Percentiles rank a stretch among this genome's conserved stretches.
phyloP scores from a whole-genome alignment of 2,329 filamentous ascomycete species.

The Fusarium succisae region DNA sequence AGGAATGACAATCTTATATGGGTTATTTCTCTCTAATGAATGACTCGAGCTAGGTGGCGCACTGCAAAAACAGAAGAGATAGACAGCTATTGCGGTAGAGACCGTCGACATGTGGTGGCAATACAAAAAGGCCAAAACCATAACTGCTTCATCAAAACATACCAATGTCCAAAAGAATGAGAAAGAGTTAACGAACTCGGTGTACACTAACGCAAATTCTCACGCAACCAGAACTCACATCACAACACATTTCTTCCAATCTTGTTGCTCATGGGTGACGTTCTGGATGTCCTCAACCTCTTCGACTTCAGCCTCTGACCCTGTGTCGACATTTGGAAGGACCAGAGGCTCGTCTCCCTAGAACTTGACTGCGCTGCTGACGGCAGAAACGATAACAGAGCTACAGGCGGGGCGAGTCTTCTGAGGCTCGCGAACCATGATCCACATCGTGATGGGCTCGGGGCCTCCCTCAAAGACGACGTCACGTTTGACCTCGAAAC shows the following conservation, averaged over 20 bases:
- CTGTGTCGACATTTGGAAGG: conserved; percentile 11
- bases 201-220: neutral
- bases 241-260: conserved; percentile 20
- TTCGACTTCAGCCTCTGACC: conserved; percentile 30
- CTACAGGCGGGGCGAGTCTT: conserved; percentile 42
- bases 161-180: conserved; percentile 8
- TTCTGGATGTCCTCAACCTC: conserved; percentile 2
- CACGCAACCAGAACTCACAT: conserved; percentile 23
- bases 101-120: conserved; percentile 18
- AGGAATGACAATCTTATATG: conserved; percentile 40
- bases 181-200: neutral
- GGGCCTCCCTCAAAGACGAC: conserved; percentile 69
- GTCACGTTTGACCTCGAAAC: conserved; percentile 72
- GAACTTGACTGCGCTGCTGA: conserved; percentile 37
- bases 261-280: neutral
- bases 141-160: neutral
- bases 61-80: conserved; percentile 19
- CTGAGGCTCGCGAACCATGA: conserved; percentile 83
- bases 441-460: conserved; percentile 72
- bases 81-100: conserved; percentile 31
- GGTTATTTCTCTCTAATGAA: conserved; percentile 37
- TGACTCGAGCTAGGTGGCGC: conserved; percentile 39
- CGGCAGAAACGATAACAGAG: conserved; percentile 30
- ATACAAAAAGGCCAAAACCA: conserved; percentile 6
- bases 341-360: conserved; percentile 38